phyloP scores from a whole-genome alignment of 2,329 filamentous ascomycete genomes.

The Xylaria sp. region DNA sequence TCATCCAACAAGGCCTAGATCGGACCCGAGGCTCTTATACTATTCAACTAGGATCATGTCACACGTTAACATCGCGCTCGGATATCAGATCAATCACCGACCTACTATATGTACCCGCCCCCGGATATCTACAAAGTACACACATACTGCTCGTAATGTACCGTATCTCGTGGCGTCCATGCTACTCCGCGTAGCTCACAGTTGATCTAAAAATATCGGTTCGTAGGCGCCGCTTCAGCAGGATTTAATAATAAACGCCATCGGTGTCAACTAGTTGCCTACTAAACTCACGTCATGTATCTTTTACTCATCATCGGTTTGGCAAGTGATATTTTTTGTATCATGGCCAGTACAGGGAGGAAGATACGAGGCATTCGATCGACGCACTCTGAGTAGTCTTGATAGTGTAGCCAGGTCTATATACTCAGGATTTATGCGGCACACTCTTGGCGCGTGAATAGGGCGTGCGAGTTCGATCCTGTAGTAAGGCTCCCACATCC shows the following conservation, averaged over 20 bases:
- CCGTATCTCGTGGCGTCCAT: not conserved
- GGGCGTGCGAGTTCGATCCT: not conserved
- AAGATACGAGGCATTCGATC: not conserved
- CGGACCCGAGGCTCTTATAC: conserved; percentile 2
- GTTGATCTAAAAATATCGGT: not conserved
- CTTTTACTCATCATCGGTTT: not conserved
- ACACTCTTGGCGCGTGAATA: not conserved
- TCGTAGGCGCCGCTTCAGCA: not conserved
- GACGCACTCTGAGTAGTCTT: not conserved
- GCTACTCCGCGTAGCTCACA: not conserved
- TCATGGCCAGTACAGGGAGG: not conserved
- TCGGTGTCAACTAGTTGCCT: not conserved
- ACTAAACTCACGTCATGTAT: not conserved
- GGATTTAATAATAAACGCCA: not conserved
- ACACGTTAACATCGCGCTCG: conserved; percentile 23
- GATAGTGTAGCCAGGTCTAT: not conserved
- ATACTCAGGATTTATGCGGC: not conserved
- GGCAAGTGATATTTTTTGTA: not conserved
- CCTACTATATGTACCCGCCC: conserved; percentile 4
- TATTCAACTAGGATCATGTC: conserved; percentile 9
- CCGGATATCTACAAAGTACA: conserved; percentile 4
- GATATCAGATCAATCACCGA: conserved; percentile 28
- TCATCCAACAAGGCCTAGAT: not conserved
- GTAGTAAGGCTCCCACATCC: not conserved
- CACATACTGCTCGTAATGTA: not conserved